Evolutionary conservation across 768 basidiomycete genomes (phyloP), one percentile per base, ranked within the genome.

Genomic region (Pisolithus albus): DNA sequence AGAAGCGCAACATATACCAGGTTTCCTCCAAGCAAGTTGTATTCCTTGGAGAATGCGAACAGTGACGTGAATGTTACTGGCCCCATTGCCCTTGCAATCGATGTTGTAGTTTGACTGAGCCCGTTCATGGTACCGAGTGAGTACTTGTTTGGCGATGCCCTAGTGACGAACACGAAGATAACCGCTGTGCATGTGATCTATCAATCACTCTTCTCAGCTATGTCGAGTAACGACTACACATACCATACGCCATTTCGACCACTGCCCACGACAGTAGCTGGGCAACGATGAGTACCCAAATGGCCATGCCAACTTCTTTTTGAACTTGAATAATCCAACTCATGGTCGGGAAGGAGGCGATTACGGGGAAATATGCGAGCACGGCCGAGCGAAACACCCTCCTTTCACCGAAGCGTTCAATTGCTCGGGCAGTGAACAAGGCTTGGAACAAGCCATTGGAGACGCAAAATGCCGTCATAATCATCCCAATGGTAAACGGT

Each of bases 41-140:
- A 26, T 26, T 26, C 26, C 26, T 26, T 26, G 2, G 26, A 26
- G 26, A 26, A 26, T 4, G 26, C 26, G 26, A 26, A 7, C 26
- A 26, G 26, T 26, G 26, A 26, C 6, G 26, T 26, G 26, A 26
- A 26, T 5, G 26, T 26, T 26, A 7, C 26, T 26, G 26, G 26
- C 26, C 26, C 26, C 26, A 80, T 67, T 3, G 76, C 77, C 39
- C 77, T 72, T 0, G 74, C 71, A 9, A 75, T 62, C 3, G 76
- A 72, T 1, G 70, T 71, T 1, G 70, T 64, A 15, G 72, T 78
- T 24, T 82, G 81, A 3, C 75, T 70, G 19, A 83, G 65, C 2
- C 82, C 82, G 51, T 83, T 81, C 2, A 75, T 77, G 6, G 80
- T 76, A 8, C 82, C 82, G 4, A 84, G 69, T 0, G 79, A 76